Base-by-base conservation (phyloP, 495 filamentous ascomycete species). In the Acidiella bohemica region DNA sequence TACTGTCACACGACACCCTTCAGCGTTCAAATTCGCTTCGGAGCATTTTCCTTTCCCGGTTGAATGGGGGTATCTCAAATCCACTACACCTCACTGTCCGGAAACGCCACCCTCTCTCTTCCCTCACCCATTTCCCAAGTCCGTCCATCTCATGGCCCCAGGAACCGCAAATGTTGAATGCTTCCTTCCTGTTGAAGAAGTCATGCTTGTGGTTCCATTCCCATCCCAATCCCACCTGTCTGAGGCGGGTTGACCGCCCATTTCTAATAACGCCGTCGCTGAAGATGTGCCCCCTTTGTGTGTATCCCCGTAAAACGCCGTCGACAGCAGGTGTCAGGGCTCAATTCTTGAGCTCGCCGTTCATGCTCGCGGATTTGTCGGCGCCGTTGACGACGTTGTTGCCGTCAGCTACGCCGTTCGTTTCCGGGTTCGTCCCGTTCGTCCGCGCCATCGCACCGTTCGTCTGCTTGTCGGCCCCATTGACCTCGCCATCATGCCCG, bases 321-420 rank as follows among this genome's bases (percentile, higher is more conserved):
- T 27, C 25, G 7, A 27, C 25, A n/a, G 25, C n/a, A 7, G 25
- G 25, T 7, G 25, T 27, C 7, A 27, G 25, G 7, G 25, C 25
- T 27, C 25, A 27, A n/a, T 27, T 27, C 25, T 27, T 27, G 25
- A 27, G 25, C 25, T 27, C 25, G 25, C 25, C 25, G 25, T 27
- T 27, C 7, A 7, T n/a, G 25, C n/a, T 27, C 25, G 36, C 14
- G 12, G 12, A 9, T 19, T 30, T 30, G 4, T 44, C 46, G 6
- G 46, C 36, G 24, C 40, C 46, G 23, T 49, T 49, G 46, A 49
- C 46, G 18, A 16, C 34, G 20, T 44, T 44, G 21, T 44, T 49
- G 2, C 35, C 40, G 16, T 44, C 46, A 27, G 40, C 40, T 18
- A 49, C 46, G 16, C 46, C 46, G 22, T 49, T 40, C 2, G 29